A percentile compares a stretch with the other conserved stretches of the same genome.
phyloP scores from a whole-genome alignment of 2,329 filamentous ascomycete species.

The Ophiostoma sp. region DNA sequence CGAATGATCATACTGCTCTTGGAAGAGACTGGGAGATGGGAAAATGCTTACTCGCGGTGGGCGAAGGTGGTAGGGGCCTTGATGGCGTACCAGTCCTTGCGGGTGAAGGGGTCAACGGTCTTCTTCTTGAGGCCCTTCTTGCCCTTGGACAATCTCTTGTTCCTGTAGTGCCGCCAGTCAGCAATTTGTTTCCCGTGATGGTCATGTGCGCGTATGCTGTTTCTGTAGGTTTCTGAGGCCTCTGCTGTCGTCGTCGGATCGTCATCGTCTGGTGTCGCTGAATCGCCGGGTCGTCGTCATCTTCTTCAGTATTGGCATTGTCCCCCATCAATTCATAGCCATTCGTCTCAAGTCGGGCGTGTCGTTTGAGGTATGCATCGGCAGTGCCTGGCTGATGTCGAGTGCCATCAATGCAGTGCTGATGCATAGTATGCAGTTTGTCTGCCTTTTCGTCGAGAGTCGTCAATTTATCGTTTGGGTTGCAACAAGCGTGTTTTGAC shows the following conservation, averaged over 20 bases:
- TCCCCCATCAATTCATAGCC: neutral
- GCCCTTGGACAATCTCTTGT: conserved; percentile 99
- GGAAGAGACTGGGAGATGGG: neutral
- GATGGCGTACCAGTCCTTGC: conserved; percentile 99
- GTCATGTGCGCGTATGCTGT: neutral
- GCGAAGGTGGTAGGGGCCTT: conserved; percentile 97
- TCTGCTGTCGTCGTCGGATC: neutral
- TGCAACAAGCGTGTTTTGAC: neutral
- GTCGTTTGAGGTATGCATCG: neutral
- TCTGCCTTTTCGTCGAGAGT: neutral
- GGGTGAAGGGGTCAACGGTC: conserved; percentile 92
- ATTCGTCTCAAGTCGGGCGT: neutral
- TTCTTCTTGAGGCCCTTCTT: conserved; percentile 99
- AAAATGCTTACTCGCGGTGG: conserved; percentile 77
- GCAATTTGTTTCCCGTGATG: conserved; percentile 1
- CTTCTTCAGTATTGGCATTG: neutral
- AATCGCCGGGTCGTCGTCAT: neutral
- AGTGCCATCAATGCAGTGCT: neutral
- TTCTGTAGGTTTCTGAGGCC: neutral
- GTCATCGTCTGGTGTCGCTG: neutral
- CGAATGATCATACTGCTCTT: neutral
- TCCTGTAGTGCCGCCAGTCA: conserved; percentile 50
- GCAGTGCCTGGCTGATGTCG: neutral
- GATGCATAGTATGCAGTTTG: neutral
- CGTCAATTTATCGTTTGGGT: neutral